Percentiles rank a stretch among this genome's conserved stretches.
Evolutionary conservation across 2,329 filamentous ascomycete species (phyloP).

Genomic region (Grosmannia huntii): DNA sequence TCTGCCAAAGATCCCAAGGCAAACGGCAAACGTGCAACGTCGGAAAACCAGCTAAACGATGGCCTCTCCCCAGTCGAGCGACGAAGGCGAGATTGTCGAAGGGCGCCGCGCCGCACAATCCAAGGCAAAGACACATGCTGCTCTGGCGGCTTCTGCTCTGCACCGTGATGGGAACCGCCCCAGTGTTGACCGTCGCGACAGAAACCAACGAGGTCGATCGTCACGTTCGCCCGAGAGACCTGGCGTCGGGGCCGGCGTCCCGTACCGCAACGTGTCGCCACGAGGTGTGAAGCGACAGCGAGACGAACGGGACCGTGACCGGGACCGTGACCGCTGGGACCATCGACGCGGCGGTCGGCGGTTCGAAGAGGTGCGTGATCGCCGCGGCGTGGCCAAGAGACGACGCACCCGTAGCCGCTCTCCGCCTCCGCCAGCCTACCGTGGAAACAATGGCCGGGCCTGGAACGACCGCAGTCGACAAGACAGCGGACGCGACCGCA

Average conservation of each 20-base stretch:
- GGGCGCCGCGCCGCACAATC: conserved; percentile 42
- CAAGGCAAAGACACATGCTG: conserved; percentile 67
- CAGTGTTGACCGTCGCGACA: conserved; percentile 87
- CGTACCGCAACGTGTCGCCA: conserved; percentile 44
- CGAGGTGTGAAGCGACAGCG: conserved; percentile 54
- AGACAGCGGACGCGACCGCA: conserved; percentile 15
- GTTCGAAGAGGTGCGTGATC: conserved; percentile 20
- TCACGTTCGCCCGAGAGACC: conserved; percentile 35
- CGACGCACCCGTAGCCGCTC: conserved; percentile 42
- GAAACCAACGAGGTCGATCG: conserved; percentile 49
- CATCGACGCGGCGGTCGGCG: conserved; percentile 5
- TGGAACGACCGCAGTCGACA: conserved; percentile 14
- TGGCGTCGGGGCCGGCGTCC: conserved; percentile 1
- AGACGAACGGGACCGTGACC: conserved; percentile 21
- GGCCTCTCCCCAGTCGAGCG: conserved; percentile 38
- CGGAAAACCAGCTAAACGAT: conserved; percentile 14
- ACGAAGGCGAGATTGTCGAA: conserved; percentile 80
- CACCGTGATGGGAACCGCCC: conserved; percentile 53
- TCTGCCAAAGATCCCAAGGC: conserved; percentile 13
- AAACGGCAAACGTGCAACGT: no score
- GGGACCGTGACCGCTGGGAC: neutral
- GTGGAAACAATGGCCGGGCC: conserved; percentile 19
- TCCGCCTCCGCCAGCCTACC: conserved; percentile 17
- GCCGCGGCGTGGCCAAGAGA: conserved; percentile 25
- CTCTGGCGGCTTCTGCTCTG: conserved; percentile 4